Percentiles rank a stretch among this genome's conserved stretches.
Evolutionary conservation across 768 basidiomycete species (phyloP).

Genomic region (Boletus sensibilis): DNA sequence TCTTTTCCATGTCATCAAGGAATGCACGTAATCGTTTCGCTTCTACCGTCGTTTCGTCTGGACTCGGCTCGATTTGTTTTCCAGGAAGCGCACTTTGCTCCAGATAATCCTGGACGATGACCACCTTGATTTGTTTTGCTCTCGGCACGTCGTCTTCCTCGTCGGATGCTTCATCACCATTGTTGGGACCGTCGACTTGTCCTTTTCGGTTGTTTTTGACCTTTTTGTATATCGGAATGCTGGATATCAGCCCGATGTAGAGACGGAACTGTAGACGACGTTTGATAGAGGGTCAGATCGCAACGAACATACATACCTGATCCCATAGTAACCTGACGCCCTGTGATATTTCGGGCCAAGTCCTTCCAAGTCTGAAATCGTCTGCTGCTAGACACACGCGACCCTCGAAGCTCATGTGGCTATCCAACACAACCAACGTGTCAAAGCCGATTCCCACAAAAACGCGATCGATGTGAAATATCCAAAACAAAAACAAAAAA

Average conservation of each 20-base stretch:
- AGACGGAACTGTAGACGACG: conserved; percentile 28
- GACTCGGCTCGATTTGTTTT: conserved; percentile 27
- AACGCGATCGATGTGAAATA: background rate
- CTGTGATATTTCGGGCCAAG: conserved; percentile 29
- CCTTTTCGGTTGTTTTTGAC: conserved; percentile 17
- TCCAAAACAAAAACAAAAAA: background rate
- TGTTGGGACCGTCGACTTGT: conserved; percentile 29
- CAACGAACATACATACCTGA: conserved; percentile 18
- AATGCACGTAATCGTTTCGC: conserved; percentile 44
- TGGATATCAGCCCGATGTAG: conserved; percentile 32
- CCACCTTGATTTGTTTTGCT: conserved; percentile 19
- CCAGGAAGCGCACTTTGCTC: conserved; percentile 31
- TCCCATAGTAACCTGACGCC: conserved; percentile 34
- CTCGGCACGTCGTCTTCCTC: conserved; percentile 26
- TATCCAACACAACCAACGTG: background rate
- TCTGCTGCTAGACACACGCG: conserved; percentile 30
- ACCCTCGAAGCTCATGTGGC: conserved; percentile 14
- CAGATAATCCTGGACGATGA: conserved; percentile 30
- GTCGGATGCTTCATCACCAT: conserved; percentile 33
- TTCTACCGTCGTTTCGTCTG: conserved; percentile 12
- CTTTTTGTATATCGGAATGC: conserved; percentile 33
- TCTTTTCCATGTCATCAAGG: conserved; percentile 57
- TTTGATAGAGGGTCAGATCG: background rate
- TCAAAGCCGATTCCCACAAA: background rate
- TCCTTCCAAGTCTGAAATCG: conserved; percentile 32